Conservation (phyloP, 192 early-diverging fungal species). For the Umbelopsis ramanniana region DNA sequence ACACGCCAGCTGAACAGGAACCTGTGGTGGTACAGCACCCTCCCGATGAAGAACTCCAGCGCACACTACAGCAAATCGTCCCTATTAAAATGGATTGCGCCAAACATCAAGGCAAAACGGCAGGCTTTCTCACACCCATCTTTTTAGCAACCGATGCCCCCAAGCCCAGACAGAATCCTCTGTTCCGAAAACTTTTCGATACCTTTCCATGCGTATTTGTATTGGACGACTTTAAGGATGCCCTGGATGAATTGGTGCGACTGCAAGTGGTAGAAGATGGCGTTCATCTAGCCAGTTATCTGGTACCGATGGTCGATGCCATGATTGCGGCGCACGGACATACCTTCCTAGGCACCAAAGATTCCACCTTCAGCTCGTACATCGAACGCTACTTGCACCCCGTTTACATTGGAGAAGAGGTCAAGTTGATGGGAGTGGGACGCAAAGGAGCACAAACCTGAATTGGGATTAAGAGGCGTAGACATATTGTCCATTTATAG, state of each 20-base stretch:
- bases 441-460: constrained; percentile 15
- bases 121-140: constrained; percentile 39
- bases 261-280: constrained; percentile 43
- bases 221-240: constrained; percentile 49
- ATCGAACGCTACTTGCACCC: constrained; percentile 47
- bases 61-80: not conserved
- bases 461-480: not conserved
- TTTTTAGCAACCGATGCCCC: constrained; percentile 60
- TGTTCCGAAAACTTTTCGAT: constrained; percentile 51
- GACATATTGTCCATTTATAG: not conserved
- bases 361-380: constrained; percentile 51
- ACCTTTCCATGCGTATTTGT: constrained; percentile 56
- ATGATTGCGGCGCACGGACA: constrained; percentile 55
- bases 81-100: constrained; percentile 10
- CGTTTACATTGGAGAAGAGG: constrained; percentile 33
- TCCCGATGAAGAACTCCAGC: not conserved
- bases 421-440: constrained; percentile 25
- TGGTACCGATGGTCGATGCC: constrained; percentile 61
- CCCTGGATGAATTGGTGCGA: constrained; percentile 36
- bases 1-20: not conserved
- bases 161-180: constrained; percentile 46
- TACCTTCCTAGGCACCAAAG: constrained; percentile 54
- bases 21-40: constrained; percentile 36
- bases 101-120: constrained; percentile 10
- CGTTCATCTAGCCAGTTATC: constrained; percentile 46